Base-by-base conservation (phyloP, 441 rosid genomes). In the Populus hybrid region DNA sequence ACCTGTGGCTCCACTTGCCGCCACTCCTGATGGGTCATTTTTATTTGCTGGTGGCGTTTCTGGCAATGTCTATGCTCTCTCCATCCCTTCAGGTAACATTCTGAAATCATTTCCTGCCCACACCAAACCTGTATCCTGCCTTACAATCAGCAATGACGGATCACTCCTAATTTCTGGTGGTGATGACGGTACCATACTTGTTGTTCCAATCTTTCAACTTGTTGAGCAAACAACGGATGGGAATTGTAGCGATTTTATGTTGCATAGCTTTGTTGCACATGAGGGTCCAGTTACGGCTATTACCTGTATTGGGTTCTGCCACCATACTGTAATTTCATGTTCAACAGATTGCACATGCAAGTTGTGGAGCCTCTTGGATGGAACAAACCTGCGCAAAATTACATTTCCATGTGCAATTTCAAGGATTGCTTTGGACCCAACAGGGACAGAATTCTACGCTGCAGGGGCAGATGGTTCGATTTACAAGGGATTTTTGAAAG, bases 11-110 rank as follows among this genome's bases (percentile, higher is more conserved):
- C 87, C 89, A 11, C 77, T 88, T 1, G 79, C 76, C 6, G 75
- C 88, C 20, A 76, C 82, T 14, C 74, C 79, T n/a, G 87, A 88
- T 61, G 90, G 85, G 46, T 69, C 57, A 8, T 83, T 59, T 75
- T 34, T 87, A 8, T 87, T 87, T 21, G 84, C 91, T 0, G 91
- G 90, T 23, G 89, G 89, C 23, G 65, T 85, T 38, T 88, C 85
- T 0, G 91, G 90, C 20, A 36, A 64, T 20, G n/a, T 87, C 57
- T 64, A 84, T 67, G 70, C 79, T 21, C 65, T 87, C 3, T 78
- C 82, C 1, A 50, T 87, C 42, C 87, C 87, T 6, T 81, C 85
- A 64, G 88, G 91, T 1, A 80, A 83, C 68, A 26, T 87, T 10
- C 38, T 84, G 57, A 24, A 34, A 72, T 80, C 88, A 65, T 69